Evolutionary conservation across 345 rosid genomes (phyloP), one percentile per base, ranked within the genome.

Genomic region (Durio zibethinus): DNA sequence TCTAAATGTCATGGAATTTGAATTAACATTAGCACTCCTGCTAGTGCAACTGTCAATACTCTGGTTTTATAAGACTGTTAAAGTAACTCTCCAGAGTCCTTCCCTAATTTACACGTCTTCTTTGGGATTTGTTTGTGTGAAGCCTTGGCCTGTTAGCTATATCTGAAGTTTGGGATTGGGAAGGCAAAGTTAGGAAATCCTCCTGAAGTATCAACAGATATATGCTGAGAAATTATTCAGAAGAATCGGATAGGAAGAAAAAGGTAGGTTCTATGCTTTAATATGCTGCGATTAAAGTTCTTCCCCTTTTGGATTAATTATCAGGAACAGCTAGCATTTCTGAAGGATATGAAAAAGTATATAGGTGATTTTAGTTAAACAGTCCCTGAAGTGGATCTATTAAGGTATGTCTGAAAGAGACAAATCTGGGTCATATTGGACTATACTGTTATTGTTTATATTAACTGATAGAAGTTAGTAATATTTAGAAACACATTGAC

Each of bases 351-450:
- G 14, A 70, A 70, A 70, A 47, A 16, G 42, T 9, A 48, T 31
- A 20, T 70, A 27, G 57, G 5, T 29, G 60, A 50, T 23, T 67
- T 10, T 31, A 29, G 59, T 70, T 70, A 16, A 29, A 18, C 29
- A 27, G 59, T 47, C 25, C 42, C 16, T 48, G 27, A 0, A 53
- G 47, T 71, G 73, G 21, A 31, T 71, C 33, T 40, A n/a, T 45
- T 47, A 65, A 38, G 10, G 21, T 25, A 23, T 43, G 36, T 25
- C 18, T 27, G n/a, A 45, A 45, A 36, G 38, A 25, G 54, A 7
- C 73, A 45, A 69, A 23, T 69, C 38, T 69, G 11, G 69, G 54
- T 69, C 73, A 45, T 10, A 40, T 38, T 65, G 71, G 71, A 65
- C 6, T 20, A n/a, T n/a, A 65, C 3, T 59, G 0, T 8, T 65